A percentile compares a stretch with the other conserved stretches of the same genome.
Evolutionary conservation across 257 asterid genomes (phyloP).

Genomic region (Ligustrum vulgare): DNA sequence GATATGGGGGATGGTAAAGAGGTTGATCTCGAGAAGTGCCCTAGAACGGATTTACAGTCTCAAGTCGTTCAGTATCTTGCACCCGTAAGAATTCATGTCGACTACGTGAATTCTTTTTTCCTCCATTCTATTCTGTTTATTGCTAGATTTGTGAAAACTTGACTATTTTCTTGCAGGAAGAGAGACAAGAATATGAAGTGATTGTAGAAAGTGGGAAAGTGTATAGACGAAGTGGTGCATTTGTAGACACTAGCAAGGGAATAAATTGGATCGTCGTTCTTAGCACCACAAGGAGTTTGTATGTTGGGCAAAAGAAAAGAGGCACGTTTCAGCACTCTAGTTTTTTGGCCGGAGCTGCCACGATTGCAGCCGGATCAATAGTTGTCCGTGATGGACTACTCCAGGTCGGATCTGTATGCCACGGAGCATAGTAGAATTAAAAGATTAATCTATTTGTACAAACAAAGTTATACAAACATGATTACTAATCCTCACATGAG

Average conservation of each 20-base stretch:
- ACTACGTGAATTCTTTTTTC: not conserved
- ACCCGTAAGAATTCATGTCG: slow-evolving; percentile 23
- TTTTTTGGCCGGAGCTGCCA: slow-evolving; percentile 38
- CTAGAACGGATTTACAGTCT: slow-evolving; percentile 28
- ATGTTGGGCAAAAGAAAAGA: slow-evolving; percentile 29
- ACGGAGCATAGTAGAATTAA: no score
- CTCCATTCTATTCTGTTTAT: not conserved
- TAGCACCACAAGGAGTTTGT: slow-evolving; percentile 29
- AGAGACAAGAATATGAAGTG: slow-evolving; percentile 35
- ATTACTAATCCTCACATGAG: no score
- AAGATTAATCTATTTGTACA: no score
- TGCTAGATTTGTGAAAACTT: not conserved
- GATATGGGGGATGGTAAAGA: slow-evolving; percentile 40
- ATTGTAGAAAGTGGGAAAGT: slow-evolving; percentile 24
- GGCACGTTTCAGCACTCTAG: slow-evolving; percentile 37
- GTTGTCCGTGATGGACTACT: slow-evolving; percentile 22
- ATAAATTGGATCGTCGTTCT: slow-evolving; percentile 39
- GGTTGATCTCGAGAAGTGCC: slow-evolving; percentile 22
- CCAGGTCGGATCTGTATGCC: slow-evolving; percentile 13
- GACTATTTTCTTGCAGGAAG: slow-evolving; percentile 17
- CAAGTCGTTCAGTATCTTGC: slow-evolving; percentile 33
- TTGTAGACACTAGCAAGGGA: slow-evolving; percentile 23
- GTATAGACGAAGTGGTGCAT: slow-evolving; percentile 24
- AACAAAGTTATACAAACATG: no score
- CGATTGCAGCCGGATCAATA: slow-evolving; percentile 39